Evolutionary conservation across 169 alveolate genomes (phyloP).

Genomic region (Neospora caninum): DNA sequence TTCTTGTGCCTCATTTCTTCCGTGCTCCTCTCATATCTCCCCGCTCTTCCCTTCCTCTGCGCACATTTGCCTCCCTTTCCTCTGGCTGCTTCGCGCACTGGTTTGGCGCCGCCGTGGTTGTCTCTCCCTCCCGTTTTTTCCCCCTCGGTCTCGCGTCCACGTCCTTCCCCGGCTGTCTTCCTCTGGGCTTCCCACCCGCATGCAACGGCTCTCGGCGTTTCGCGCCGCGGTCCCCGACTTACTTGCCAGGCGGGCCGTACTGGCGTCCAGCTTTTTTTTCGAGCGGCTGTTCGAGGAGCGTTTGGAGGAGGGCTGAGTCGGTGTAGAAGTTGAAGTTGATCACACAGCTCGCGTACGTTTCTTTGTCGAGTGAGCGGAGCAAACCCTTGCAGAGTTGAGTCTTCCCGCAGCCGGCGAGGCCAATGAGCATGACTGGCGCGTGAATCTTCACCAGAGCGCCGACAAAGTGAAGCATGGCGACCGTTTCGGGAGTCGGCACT

Average conservation of each 20-base stretch:
- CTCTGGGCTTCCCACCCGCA: too few relatives aligned
- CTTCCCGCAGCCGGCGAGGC: conserved; percentile 96
- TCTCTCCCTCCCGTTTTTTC: too few relatives aligned
- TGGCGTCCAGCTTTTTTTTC: conserved; percentile 96
- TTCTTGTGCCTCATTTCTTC: too few relatives aligned
- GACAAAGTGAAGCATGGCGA: conserved; percentile 89
- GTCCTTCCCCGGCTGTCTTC: too few relatives aligned
- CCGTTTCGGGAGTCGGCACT: conserved; percentile 90
- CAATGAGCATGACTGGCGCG: conserved; percentile 90
- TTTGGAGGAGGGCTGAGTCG: conserved; percentile 91
- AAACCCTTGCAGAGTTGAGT: conserved; percentile 91
- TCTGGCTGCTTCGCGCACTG: too few relatives aligned
- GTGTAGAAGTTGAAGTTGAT: conserved; percentile 94
- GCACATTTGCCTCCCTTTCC: too few relatives aligned
- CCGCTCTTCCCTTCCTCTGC: too few relatives aligned
- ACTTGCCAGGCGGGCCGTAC: conserved; percentile 90
- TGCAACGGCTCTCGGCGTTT: too few relatives aligned
- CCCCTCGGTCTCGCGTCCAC: too few relatives aligned
- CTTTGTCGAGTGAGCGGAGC: conserved; percentile 81
- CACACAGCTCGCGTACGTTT: conserved; percentile 78
- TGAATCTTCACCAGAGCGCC: conserved; percentile 84
- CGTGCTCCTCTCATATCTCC: too few relatives aligned
- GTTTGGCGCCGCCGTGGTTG: too few relatives aligned
- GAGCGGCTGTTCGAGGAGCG: conserved; percentile 82
- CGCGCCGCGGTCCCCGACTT: background rate